A percentile compares a stretch with the other conserved stretches of the same genome.
Conservation (phyloP, 441 rosid genomes). For the Rhodomyrtus psidioides region DNA sequence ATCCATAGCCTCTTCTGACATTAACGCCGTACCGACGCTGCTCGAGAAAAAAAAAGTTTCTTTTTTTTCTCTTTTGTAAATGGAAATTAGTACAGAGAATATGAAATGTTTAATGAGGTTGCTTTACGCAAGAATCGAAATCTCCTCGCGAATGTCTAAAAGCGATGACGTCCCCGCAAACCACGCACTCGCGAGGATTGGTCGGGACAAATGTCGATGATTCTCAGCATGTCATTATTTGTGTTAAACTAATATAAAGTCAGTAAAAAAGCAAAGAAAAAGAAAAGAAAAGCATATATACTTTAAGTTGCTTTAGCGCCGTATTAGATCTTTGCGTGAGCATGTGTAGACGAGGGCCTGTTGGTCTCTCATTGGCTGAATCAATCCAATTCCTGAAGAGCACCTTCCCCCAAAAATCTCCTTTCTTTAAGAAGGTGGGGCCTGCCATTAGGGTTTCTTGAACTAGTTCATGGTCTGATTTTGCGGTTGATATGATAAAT, state of each 20-base stretch:
- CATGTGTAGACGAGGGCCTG: constrained; percentile 11
- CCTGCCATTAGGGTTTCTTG: background rate
- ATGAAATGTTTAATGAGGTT: background rate
- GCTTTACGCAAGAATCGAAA: constrained; percentile 30
- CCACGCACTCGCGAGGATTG: constrained; percentile 15
- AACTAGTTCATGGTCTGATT: background rate
- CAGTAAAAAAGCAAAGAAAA: background rate
- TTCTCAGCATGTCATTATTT: constrained; percentile 16
- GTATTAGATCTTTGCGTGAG: constrained; percentile 15
- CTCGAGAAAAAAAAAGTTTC: background rate
- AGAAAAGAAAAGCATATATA: constrained; percentile 28
- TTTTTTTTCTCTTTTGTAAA: background rate
- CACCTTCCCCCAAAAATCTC: background rate
- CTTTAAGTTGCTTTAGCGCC: constrained; percentile 33
- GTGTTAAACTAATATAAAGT: constrained; percentile 12
- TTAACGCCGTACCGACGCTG: background rate
- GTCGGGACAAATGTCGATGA: constrained; percentile 20
- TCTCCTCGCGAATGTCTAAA: constrained; percentile 19
- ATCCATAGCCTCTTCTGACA: background rate
- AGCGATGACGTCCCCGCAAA: constrained; percentile 23
- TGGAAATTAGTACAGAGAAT: background rate
- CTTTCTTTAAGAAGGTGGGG: background rate
- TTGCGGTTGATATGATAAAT: background rate
- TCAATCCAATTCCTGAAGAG: background rate
- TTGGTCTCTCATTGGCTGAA: constrained; percentile 13